Percentiles rank a stretch among this genome's conserved stretches.
phyloP scores from a whole-genome alignment of 2,329 filamentous ascomycete species.

The Colletotrichum sidae region DNA sequence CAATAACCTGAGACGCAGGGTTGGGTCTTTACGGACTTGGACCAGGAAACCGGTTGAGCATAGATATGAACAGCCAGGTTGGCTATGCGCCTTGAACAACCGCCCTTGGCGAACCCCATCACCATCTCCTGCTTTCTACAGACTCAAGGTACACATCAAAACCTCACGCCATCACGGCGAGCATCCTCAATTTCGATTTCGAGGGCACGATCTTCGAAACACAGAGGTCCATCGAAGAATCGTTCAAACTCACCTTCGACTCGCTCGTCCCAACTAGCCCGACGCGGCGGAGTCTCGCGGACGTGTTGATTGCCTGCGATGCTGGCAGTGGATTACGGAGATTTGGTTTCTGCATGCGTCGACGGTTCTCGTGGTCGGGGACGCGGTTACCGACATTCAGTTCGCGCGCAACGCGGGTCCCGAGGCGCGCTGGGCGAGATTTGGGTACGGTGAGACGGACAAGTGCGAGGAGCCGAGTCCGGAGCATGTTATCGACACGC shows the following conservation, averaged over 20 bases:
- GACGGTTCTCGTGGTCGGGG: constrained; percentile 36
- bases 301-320: constrained; percentile 28
- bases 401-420: constrained; percentile 37
- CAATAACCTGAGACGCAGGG: too few species aligned
- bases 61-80: too few species aligned
- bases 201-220: constrained; percentile 39
- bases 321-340: constrained; percentile 19
- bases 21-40: too few species aligned
- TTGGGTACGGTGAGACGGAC: constrained; percentile 14
- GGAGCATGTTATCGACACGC: constrained; percentile 10
- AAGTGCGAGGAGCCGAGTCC: constrained; percentile 1
- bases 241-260: constrained; percentile 36
- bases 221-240: constrained; percentile 32
- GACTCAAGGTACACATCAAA: not conserved
- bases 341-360: not conserved
- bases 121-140: too few species aligned
- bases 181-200: constrained; percentile 38
- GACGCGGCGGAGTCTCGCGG: constrained; percentile 29
- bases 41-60: too few species aligned
- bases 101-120: too few species aligned
- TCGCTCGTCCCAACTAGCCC: constrained; percentile 16
- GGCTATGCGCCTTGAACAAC: too few species aligned
- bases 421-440: constrained; percentile 32
- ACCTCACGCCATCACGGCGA: constrained; percentile 3
- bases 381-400: constrained; percentile 35